Conservation (phyloP, 768 basidiomycete genomes). For the Clitopilus hobsonii region DNA sequence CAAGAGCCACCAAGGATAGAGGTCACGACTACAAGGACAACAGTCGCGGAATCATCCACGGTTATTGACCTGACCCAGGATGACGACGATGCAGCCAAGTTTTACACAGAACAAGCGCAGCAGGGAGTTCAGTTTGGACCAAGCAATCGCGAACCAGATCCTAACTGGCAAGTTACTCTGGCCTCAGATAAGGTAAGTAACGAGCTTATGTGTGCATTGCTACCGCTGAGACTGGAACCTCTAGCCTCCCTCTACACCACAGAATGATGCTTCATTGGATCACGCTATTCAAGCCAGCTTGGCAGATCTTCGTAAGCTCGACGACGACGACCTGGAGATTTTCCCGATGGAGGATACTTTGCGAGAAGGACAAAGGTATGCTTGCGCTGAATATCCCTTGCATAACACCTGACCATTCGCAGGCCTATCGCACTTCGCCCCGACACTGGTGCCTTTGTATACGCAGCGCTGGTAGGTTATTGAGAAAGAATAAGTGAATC, state of each 20-base stretch:
- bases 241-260: no score
- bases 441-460: slow-evolving; percentile 41
- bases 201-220: no score
- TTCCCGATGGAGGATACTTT: slow-evolving; percentile 47
- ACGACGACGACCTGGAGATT: slow-evolving; percentile 45
- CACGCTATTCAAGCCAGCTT: slow-evolving; percentile 73
- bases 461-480: slow-evolving; percentile 54
- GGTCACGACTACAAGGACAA: slow-evolving; percentile 14
- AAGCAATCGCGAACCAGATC: slow-evolving; percentile 56
- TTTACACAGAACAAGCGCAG: slow-evolving; percentile 43
- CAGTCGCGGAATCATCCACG: slow-evolving; percentile 16
- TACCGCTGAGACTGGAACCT: no score
- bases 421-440: slow-evolving; percentile 75
- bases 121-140: slow-evolving; percentile 47
- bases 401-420: not conserved
- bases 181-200: slow-evolving; percentile 60
- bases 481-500: no score
- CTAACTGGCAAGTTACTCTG: slow-evolving; percentile 53
- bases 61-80: slow-evolving; percentile 63
- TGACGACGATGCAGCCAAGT: slow-evolving; percentile 40
- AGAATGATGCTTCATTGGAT: slow-evolving; percentile 53
- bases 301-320: slow-evolving; percentile 36
- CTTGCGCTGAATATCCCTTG: not conserved
- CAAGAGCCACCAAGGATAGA: slow-evolving; percentile 16
- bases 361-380: slow-evolving; percentile 57